Base-by-base conservation (phyloP, 768 basidiomycete genomes). In the Calocybe gangraenosa region DNA sequence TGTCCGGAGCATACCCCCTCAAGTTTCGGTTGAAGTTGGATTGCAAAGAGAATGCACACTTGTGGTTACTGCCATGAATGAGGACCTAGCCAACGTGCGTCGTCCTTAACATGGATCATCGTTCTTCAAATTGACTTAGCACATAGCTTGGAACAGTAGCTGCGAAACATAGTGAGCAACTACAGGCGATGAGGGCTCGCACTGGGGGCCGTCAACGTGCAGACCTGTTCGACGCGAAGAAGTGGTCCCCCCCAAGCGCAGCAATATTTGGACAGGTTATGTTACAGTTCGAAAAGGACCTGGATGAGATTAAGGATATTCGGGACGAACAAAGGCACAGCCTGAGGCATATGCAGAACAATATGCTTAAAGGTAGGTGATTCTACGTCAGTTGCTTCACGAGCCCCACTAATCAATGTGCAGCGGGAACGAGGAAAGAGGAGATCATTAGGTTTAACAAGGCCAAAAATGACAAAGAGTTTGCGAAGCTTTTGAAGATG, bases 341-440 rank as follows among this genome's bases (percentile, higher is more conserved):
- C 2, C 54, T 87, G 40, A 71, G 75, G 11, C 79, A 82, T 42
- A 52, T 88, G 34, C 81, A 83, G 48, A 80, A 76, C 45, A 74
- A 73, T 44, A 67, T 90, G 62, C 69, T 91, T 3, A 84, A 82
- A 67, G 81, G 88, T 83, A 42, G 20, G 69, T 60, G 9, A 10
- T 45, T 10, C 7, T 28, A 33, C 35, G 11, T 10, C 39, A 28
- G 19, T 48, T 6, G 2, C 19, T 11, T 15, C 13, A 30, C n/a
- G 18, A 32, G 2, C 3, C 10, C 37, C 13, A 18, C 33, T 31
- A 37, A 46, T 23, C 34, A 8, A 7, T 31, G 37, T 33, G 32
- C 56, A 95, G 93, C 84, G 32, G 81, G 79, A 40, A 89, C 87
- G 48, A 81, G 87, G 52, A 78, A 78, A 53, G 92, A 93, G 59